Evolutionary conservation across 306 rosid genomes (phyloP).

Genomic region (Echinosophora koreensis): DNA sequence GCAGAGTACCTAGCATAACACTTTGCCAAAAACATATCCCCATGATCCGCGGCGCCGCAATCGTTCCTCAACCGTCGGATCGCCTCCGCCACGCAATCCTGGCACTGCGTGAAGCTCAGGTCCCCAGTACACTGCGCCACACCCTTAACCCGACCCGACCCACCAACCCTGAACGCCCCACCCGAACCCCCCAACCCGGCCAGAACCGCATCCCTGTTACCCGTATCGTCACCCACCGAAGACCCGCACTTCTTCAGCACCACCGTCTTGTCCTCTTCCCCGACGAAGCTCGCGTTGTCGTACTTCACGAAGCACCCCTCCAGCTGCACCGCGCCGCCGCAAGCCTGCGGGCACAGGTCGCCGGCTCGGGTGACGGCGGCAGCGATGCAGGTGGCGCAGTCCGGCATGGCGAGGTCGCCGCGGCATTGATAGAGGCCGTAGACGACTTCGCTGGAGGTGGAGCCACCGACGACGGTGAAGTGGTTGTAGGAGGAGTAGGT

Average conservation of each 20-base stretch:
- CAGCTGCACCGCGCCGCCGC: conserved; percentile 84
- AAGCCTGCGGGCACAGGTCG: conserved; percentile 53
- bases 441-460: conserved; percentile 57
- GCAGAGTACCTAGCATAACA: conserved; percentile 78
- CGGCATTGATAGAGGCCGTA: conserved; percentile 95
- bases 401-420: conserved; percentile 88
- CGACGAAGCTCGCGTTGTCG: conserved; percentile 74
- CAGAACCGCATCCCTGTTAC: conserved; percentile 69
- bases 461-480: conserved; percentile 70
- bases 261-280: conserved; percentile 81
- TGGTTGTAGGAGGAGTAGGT: conserved; percentile 89
- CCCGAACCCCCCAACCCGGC: conserved; percentile 56
- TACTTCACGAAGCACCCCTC: conserved; percentile 88
- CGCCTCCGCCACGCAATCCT: conserved; percentile 74
- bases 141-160: conserved; percentile 71
- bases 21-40: conserved; percentile 82
- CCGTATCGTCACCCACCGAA: conserved; percentile 58
- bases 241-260: conserved; percentile 86
- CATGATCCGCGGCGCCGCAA: conserved; percentile 65
- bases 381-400: conserved; percentile 76
- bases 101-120: conserved; percentile 69
- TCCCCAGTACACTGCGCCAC: conserved; percentile 81
- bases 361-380: conserved; percentile 64
- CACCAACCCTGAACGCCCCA: conserved; percentile 73
- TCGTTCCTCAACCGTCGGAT: conserved; percentile 71